Base-by-base conservation (phyloP, 1,284 basidiomycete genomes). In the Anthracocystis panici-leucophaei region DNA sequence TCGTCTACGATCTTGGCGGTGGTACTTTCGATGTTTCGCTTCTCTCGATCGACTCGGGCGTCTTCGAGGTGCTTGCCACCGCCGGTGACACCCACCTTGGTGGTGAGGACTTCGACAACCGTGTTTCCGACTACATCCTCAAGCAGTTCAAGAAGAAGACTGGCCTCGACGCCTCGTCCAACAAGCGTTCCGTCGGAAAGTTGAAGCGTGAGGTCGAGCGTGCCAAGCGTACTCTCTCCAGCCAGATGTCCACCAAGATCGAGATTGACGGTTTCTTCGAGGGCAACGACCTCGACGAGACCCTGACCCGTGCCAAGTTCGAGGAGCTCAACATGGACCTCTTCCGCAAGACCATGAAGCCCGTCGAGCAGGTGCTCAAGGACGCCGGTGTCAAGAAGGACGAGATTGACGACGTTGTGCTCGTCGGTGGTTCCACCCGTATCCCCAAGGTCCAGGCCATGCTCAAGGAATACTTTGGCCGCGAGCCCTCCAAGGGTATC, bases 91-190 rank as follows among this genome's bases (percentile, higher is more conserved):
- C 96, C 74, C 96, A 97, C 87, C 92, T 98, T 75, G 96, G 96
- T 89, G 96, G 96, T 87, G 96, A 98, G 88, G 96, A 98, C 88
- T 98, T 98, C 86, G 95, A 98, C 88, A 96, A 97, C 90, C 92
- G 84, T 45, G 79, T 86, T 38, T 78, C 80, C 50, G 83, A 85
- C 54, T 81, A 85, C 79, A 71, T 86, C 41, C 76, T 85, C 72
- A 83, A 85, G 74, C 79, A 85, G 64, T 86, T 84, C 81, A 82
- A 85, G 78, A 83, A 84, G 77, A 84, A 85, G 80, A 76, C 81
- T 27, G 74, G 77, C 55, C 67, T 81, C 68, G 95, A 98, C 83
- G 93, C 95, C 69, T 89, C 89, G 70, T 89, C 87, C 85, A 97
- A 97, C 89, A 90, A 93, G 83, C 90, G 93, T 70, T 94, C 95